Evolutionary conservation across 1,284 basidiomycete genomes (phyloP), one percentile per base, ranked within the genome.

Genomic region (Leccinum insigne): DNA sequence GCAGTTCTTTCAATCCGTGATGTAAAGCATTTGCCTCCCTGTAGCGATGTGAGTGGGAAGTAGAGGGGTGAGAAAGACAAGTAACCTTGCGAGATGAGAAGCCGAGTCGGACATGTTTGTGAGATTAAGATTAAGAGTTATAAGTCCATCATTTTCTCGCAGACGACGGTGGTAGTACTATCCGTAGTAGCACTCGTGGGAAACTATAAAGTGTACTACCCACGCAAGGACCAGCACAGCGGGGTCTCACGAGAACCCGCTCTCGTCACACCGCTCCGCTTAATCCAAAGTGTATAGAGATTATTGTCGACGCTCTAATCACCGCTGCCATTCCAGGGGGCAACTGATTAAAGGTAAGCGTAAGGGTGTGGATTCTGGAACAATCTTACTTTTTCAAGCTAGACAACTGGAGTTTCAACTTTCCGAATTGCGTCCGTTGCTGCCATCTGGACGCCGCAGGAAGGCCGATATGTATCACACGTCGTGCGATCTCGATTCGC

Each of bases 21-120:
- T 91, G 85, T 69, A 88, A 83, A 73, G 79, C 79, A 74, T 88
- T 90, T 70, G 90, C 88, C 80, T 93, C 90, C 73, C 91, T 93
- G 67, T 5, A 26, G 29, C 1, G 58, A 61, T 14, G 40, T 73
- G 66, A 73, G 70, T 35, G 3, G 8, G 18, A 63, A 4, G 6
- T 47, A 13, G 26, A 21, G 57, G 3, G 35, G 35, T 11, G 9
- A 42, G 60, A 35, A 63, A 10, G 14, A 6, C 0, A 6, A 38
- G 13, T 40, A 47, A 78, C 74, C 69, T 76, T 44, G 73, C 73
- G 14, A 77, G 63, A 61, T 70, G 63, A 4, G 68, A 64, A 65
- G 73, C 67, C 61, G 77, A 68, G 63, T 77, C 77, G 5, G 74
- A 74, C 74, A 78, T 75, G 64, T 67, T 60, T 29, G 59, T 60